Conservation (phyloP, 768 basidiomycete genomes). For the Terana coerulea region DNA sequence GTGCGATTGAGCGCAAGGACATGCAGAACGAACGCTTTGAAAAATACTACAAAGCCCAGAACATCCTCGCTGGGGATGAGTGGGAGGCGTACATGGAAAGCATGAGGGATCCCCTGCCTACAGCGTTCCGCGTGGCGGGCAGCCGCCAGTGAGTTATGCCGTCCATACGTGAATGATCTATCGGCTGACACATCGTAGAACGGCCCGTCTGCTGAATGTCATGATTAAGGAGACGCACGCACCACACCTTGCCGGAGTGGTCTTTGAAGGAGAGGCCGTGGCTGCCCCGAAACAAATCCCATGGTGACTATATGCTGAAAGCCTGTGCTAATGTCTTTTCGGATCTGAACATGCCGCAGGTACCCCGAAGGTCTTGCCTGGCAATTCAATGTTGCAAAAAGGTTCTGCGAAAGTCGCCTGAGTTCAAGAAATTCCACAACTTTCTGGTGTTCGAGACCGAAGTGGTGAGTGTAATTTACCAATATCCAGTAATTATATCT, state of each 20-base stretch:
- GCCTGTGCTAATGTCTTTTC: not conserved
- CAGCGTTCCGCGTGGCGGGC: slow-evolving; percentile 90
- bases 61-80: slow-evolving; percentile 71
- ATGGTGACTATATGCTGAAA: slow-evolving; percentile 51
- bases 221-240: slow-evolving; percentile 77
- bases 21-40: slow-evolving; percentile 71
- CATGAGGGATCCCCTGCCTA: slow-evolving; percentile 74
- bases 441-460: slow-evolving; percentile 98
- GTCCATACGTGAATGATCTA: slow-evolving; percentile 17
- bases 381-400: slow-evolving; percentile 95
- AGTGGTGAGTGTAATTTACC: slow-evolving; percentile 61
- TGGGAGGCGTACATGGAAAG: slow-evolving; percentile 71
- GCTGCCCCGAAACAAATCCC: slow-evolving; percentile 80
- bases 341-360: slow-evolving; percentile 41
- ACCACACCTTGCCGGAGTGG: slow-evolving; percentile 65
- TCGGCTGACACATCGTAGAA: slow-evolving; percentile 34
- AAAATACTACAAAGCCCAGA: slow-evolving; percentile 71
- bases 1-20: slow-evolving; percentile 52
- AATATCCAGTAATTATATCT: not conserved
- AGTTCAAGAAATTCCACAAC: slow-evolving; percentile 93
- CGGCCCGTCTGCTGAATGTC: slow-evolving; percentile 71
- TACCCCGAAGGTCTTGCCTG: slow-evolving; percentile 95
- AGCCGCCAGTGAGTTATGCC: slow-evolving; percentile 60
- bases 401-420: slow-evolving; percentile 78
- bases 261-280: slow-evolving; percentile 71